phyloP scores from a whole-genome alignment of 164 flowering plant species.

The Saururus chinensis region DNA sequence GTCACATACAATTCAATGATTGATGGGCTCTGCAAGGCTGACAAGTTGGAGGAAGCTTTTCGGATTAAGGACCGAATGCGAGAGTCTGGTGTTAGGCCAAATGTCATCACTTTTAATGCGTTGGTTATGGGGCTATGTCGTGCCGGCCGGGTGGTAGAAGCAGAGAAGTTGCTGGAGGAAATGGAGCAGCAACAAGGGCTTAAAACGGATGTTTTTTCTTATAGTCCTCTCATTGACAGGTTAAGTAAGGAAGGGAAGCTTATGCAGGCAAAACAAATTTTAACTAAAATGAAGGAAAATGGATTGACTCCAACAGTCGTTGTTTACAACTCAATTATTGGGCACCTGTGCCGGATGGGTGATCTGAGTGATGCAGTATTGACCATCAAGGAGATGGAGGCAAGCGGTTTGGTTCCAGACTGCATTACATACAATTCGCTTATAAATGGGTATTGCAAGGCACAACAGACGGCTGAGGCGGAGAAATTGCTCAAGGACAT shows the following conservation, averaged over 20 bases:
- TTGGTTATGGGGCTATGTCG: conserved; percentile 49
- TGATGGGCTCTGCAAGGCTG: conserved; percentile 57
- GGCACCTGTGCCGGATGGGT: conserved; percentile 41
- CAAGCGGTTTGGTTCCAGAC: conserved; percentile 29
- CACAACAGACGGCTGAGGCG: conserved; percentile 41
- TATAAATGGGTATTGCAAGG: conserved; percentile 40
- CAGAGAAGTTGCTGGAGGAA: conserved; percentile 30
- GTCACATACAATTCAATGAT: conserved; percentile 55
- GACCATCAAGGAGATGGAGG: conserved; percentile 32
- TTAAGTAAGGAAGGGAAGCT: conserved; percentile 57
- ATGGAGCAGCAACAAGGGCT: conserved; percentile 38
- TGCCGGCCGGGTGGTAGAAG: conserved; percentile 33
- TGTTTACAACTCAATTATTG: conserved; percentile 44
- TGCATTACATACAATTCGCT: conserved; percentile 39
- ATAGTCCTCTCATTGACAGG: conserved; percentile 43
- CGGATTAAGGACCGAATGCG: conserved; percentile 36
- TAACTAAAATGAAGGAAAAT: conserved; percentile 24
- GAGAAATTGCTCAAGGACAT: conserved; percentile 46
- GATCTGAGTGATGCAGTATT: conserved; percentile 31
- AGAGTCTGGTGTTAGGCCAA: conserved; percentile 26
- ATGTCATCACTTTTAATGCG: conserved; percentile 44
- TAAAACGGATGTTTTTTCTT: conserved; percentile 50
- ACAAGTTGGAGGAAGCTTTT: conserved; percentile 41
- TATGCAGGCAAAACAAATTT: conserved; percentile 38
- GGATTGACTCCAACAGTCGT: conserved; percentile 37